Percentiles rank a stretch among this genome's conserved stretches.
These are phyloP conservation scores for Cyclotella distinguenda DNA, from an alignment of 108 stramenopile genomes.

Conservation along the genomic window DNA sequence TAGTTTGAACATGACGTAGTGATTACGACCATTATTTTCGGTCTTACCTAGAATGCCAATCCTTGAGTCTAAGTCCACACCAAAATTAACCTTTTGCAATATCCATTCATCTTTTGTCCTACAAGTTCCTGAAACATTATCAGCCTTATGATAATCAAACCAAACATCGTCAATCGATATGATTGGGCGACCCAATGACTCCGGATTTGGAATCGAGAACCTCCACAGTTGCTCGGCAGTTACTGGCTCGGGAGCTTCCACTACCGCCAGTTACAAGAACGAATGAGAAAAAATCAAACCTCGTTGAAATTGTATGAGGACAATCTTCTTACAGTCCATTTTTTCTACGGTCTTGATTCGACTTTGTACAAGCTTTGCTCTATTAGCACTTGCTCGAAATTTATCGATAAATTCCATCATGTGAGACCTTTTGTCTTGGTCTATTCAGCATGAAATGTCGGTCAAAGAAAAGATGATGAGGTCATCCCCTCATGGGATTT, in stretches of 20 bases:
- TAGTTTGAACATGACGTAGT: too few species aligned
- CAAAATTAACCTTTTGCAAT: slow-evolving; percentile 94
- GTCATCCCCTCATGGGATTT: too few species aligned
- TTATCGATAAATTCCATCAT: slow-evolving; percentile 99
- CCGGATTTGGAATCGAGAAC: slow-evolving; percentile 91
- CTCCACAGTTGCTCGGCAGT: slow-evolving; percentile 75
- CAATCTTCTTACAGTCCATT: slow-evolving; percentile 58
- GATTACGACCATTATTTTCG: neutral
- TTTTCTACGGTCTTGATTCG: slow-evolving; percentile 98
- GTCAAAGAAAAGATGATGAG: too few species aligned
- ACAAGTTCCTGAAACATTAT: slow-evolving; percentile 40
- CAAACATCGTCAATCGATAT: slow-evolving; percentile 94
- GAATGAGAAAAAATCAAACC: neutral
- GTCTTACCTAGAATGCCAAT: slow-evolving; percentile 74
- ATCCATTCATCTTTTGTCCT: slow-evolving; percentile 70
- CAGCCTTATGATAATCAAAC: slow-evolving; percentile 87
- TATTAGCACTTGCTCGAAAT: slow-evolving; percentile 95
- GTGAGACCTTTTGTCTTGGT: slow-evolving; percentile 89
- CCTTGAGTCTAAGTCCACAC: slow-evolving; percentile 85
- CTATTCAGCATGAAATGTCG: too few species aligned
- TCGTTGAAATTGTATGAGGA: neutral
- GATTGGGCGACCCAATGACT: slow-evolving; percentile 89
- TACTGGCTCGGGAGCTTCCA: slow-evolving; percentile 85
- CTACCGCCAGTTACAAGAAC: neutral
- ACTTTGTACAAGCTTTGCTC: slow-evolving; percentile 94